phyloP scores from a whole-genome alignment of 2,329 filamentous ascomycete species.

The Pleomassaria siparia region DNA sequence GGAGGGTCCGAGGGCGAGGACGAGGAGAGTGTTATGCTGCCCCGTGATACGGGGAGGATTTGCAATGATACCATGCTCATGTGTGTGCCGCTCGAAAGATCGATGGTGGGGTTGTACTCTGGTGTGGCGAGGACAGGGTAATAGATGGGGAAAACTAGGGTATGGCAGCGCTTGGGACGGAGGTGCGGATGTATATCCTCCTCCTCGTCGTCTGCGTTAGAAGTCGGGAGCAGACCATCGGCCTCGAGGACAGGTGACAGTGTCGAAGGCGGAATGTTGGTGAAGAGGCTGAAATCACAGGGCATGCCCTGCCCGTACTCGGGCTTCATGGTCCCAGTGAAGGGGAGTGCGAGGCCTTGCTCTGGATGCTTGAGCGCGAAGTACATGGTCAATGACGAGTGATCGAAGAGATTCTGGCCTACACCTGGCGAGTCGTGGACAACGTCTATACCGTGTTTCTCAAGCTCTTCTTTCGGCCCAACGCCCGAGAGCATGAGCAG shows the following conservation, averaged over 20 bases:
- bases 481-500: conserved; percentile 42
- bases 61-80: conserved; percentile 14
- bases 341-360: conserved; percentile 18
- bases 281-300: conserved; percentile 15
- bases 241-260: conserved; percentile 4
- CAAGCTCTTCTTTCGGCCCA: conserved; percentile 25
- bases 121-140: conserved; percentile 10
- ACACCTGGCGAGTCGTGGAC: conserved; percentile 20
- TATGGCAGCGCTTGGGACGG: conserved; percentile 14
- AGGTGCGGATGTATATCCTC: conserved; percentile 7
- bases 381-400: conserved; percentile 14
- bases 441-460: conserved; percentile 55
- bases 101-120: conserved; percentile 9
- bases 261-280: conserved; percentile 14
- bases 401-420: conserved; percentile 28
- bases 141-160: conserved; percentile 16
- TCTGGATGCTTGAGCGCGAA: conserved; percentile 19
- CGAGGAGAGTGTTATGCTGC: conserved; percentile 20
- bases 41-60: conserved; percentile 25
- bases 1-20: conserved; percentile 17
- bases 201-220: neutral
- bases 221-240: neutral
- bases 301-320: conserved; percentile 22
- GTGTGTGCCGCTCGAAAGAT: conserved; percentile 6
- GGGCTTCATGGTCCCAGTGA: conserved; percentile 12